phyloP scores from a whole-genome alignment of 257 asterid genomes.

The Avicennia marina region DNA sequence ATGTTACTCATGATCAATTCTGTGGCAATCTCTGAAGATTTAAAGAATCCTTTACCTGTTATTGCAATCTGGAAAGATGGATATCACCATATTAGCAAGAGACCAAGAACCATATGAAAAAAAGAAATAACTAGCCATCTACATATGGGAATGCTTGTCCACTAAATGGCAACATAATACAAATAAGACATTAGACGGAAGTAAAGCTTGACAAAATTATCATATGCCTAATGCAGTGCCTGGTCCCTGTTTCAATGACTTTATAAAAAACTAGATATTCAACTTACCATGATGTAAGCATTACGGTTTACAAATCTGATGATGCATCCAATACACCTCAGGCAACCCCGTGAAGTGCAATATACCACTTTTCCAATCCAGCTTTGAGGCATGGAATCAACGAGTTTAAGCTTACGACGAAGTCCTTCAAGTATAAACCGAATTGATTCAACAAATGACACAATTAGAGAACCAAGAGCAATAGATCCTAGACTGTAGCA shows the following conservation, averaged over 20 bases:
- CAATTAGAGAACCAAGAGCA: conserved; percentile 82
- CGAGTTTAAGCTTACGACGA: conserved; percentile 80
- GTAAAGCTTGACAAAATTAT: not conserved
- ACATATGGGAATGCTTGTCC: not conserved
- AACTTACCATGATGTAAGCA: conserved; percentile 91
- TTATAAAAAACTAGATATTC: not conserved
- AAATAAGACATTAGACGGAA: not conserved
- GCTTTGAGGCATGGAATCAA: conserved; percentile 55
- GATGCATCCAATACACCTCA: conserved; percentile 67
- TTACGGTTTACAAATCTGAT: conserved; percentile 86
- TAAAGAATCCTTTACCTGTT: conserved; percentile 87
- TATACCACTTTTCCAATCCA: conserved; percentile 54
- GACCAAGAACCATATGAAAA: not conserved
- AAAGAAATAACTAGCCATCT: not conserved
- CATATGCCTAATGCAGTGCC: conserved; percentile 3
- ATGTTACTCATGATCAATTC: conserved; percentile 90
- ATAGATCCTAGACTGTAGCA: conserved; percentile 88
- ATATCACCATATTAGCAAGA: not conserved
- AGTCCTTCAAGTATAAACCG: conserved; percentile 84
- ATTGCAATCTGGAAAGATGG: conserved; percentile 73
- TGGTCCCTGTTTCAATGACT: not conserved
- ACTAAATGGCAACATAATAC: not conserved
- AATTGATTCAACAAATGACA: conserved; percentile 71
- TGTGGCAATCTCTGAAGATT: conserved; percentile 90
- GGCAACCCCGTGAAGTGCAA: conserved; percentile 57